A percentile compares a stretch with the other conserved stretches of the same genome.
Evolutionary conservation across 208 protist species (phyloP).

Genomic region (Crithidia acanthocephali): DNA sequence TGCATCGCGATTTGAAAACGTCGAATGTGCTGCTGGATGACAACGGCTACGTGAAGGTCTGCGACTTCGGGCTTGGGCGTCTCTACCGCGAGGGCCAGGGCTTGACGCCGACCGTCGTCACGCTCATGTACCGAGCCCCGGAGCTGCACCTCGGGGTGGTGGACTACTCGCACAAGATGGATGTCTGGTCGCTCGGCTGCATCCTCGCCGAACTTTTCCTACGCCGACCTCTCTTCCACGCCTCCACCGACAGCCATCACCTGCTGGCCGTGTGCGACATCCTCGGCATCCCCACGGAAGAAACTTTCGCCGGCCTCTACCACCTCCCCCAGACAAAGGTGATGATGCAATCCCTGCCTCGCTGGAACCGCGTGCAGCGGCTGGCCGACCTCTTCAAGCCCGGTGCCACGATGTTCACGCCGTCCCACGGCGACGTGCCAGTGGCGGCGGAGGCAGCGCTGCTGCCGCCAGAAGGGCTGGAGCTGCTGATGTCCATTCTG

Average conservation of each 20-base stretch:
- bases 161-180: conserved; percentile 93
- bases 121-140: conserved; percentile 96
- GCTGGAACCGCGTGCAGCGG: conserved; percentile 59
- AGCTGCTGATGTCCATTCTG: conserved; percentile 74
- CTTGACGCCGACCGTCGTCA: conserved; percentile 91
- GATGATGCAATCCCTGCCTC: conserved; percentile 58
- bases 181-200: conserved; percentile 96
- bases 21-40: conserved; percentile 85
- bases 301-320: conserved; percentile 79
- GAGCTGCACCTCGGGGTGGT: conserved; percentile 91
- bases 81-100: conserved; percentile 82
- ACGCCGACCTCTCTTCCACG: conserved; percentile 96
- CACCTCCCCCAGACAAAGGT: conserved; percentile 52
- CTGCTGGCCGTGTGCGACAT: conserved; percentile 87
- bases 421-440: conserved; percentile 17
- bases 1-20: conserved; percentile 91
- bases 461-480: conserved; percentile 57
- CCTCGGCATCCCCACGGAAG: conserved; percentile 95
- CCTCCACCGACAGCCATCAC: conserved; percentile 84
- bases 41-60: conserved; percentile 79
- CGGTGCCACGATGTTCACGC: conserved; percentile 20
- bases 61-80: conserved; percentile 90
- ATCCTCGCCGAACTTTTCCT: conserved; percentile 99
- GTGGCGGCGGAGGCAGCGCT: conserved; percentile 25
- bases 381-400: conserved; percentile 55